These are phyloP conservation scores for Polyporus tsugae DNA, from an alignment of 1,284 basidiomycete genomes.

Conservation along the genomic window DNA sequence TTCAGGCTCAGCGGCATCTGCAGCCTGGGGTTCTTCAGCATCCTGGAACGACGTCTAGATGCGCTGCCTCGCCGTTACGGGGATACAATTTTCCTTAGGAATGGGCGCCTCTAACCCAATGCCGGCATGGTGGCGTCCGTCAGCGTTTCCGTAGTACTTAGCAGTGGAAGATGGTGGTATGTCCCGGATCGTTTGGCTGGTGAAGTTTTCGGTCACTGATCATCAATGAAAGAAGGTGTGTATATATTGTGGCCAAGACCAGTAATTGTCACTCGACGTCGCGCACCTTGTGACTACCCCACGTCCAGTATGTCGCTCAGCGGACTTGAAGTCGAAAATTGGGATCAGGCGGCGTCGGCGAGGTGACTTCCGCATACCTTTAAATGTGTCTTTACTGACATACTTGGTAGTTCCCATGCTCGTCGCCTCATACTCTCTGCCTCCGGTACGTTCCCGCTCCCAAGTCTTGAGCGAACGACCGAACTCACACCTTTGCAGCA, in stretches of 20 bases:
- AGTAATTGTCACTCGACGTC: background rate
- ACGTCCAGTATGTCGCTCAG: background rate
- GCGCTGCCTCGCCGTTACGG: background rate
- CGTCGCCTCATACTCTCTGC: background rate
- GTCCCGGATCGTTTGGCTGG: background rate
- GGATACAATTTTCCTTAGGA: background rate
- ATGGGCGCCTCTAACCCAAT: background rate
- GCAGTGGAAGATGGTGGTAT: background rate
- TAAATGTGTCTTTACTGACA: background rate
- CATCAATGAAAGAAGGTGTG: background rate
- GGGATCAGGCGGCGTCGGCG: background rate
- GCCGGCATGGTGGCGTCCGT: background rate
- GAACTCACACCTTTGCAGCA: background rate
- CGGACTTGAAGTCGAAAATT: background rate
- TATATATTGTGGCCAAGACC: background rate
- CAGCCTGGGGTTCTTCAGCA: background rate
- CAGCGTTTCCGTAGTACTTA: background rate
- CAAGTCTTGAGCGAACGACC: background rate
- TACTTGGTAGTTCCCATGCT: background rate
- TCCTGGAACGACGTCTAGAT: background rate
- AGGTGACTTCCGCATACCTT: background rate
- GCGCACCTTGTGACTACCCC: background rate
- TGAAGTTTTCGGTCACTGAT: background rate
- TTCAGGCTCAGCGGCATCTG: background rate
- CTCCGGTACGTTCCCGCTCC: background rate